phyloP scores from a whole-genome alignment of 2,329 filamentous ascomycete genomes.

The Phyllosticta citribraziliensis region DNA sequence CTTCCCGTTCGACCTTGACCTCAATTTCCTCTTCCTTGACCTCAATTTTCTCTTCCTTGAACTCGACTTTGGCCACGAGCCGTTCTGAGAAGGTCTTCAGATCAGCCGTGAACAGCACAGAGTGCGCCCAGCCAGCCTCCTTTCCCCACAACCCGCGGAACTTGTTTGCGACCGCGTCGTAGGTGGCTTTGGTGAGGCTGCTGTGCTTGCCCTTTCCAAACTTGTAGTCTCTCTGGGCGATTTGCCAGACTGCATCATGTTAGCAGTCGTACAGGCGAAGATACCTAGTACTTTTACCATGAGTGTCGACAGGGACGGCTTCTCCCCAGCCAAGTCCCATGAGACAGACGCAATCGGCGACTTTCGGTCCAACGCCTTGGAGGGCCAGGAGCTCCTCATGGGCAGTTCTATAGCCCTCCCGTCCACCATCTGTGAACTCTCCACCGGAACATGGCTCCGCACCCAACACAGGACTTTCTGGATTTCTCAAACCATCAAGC shows the following conservation, averaged over 20 bases:
- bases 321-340: slow-evolving; percentile 97
- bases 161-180: slow-evolving; percentile 81
- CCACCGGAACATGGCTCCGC: slow-evolving; percentile 33
- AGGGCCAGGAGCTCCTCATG: slow-evolving; percentile 71
- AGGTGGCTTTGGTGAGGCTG: slow-evolving; percentile 78
- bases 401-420: slow-evolving; percentile 64
- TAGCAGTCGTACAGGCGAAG: background rate
- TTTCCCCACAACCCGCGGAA: slow-evolving; percentile 85
- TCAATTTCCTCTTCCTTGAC: slow-evolving; percentile 35
- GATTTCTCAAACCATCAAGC: slow-evolving; percentile 70
- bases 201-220: slow-evolving; percentile 77
- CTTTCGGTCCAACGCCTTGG: slow-evolving; percentile 89
- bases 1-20: slow-evolving; percentile 9
- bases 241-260: slow-evolving; percentile 70
- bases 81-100: slow-evolving; percentile 71
- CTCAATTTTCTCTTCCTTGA: slow-evolving; percentile 37
- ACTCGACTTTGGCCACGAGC: slow-evolving; percentile 39
- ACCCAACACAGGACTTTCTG: slow-evolving; percentile 55
- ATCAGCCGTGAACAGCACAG: slow-evolving; percentile 90
- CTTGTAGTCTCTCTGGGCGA: slow-evolving; percentile 89
- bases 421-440: slow-evolving; percentile 40
- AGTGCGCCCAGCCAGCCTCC: slow-evolving; percentile 96
- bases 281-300: slow-evolving; percentile 40
- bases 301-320: slow-evolving; percentile 90
- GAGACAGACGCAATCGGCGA: slow-evolving; percentile 90